Evolutionary conservation across 2,329 filamentous ascomycete species (phyloP), one percentile per base, ranked within the genome.

Genomic region (Stenocarpella maydis): DNA sequence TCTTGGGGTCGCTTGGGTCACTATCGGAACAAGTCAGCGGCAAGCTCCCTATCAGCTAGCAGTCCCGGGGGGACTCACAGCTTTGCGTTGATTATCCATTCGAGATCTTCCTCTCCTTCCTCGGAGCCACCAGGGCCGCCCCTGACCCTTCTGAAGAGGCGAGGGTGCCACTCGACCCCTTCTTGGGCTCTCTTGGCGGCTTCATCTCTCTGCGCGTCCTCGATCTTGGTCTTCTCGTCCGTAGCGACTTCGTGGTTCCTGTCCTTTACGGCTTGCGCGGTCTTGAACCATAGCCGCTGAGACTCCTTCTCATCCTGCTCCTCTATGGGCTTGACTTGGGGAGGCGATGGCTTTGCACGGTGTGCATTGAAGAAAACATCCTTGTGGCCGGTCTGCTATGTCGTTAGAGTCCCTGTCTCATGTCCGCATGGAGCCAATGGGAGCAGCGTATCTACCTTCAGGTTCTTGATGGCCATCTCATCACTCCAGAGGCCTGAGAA

Each of bases 201-300:
- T 77, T 98, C 95, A 72, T 95, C 91, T 76, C 96, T 88, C 80
- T 99, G 96, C 76, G 88, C 90, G 75, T 98, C 95, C 78, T 99
- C 96, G 70, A 99, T 93, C 78, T 92, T 92, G n/a, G 93, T 95
- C 83, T 99, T 99, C 77, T 98, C 95, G 72, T 96, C 92, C 0
- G 96, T 99, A 4, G 96, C 96, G 10, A 91, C 81, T 74, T 93
- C 92, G 76, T 99, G 96, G 75, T 99, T 95, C 69, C 91, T 89
- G 60, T 92, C 90, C 76, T 91, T 92, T 71, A 99, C 91, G 0
- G 95, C 96, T 73, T 90, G 86, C 10, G 91, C 92, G 0, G 95
- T 97, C 61, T 89, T 90, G 39, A 89, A 82, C 96, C 96, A 99
- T 54, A 99, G 83, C 72, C 85, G 90, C 78, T 97, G 94, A 15